Evolutionary conservation across 2,329 filamentous ascomycete genomes (phyloP).

Genomic region (Hypoxylon sp.): DNA sequence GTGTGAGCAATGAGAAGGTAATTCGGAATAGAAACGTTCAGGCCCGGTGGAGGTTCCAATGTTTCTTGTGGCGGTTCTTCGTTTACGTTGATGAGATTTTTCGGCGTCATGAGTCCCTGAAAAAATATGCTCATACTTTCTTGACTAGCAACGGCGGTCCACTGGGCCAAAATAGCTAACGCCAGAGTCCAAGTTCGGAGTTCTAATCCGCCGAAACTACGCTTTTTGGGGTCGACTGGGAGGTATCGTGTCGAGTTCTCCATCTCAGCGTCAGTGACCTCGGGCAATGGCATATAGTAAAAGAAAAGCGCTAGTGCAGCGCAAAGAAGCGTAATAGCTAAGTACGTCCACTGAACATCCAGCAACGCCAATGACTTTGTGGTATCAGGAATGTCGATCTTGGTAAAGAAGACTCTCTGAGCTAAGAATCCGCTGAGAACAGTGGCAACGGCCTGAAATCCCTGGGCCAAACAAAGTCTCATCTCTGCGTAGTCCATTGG

Average conservation of each 20-base stretch:
- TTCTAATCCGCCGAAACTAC: constrained; percentile 65
- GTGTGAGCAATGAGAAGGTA: constrained; percentile 81
- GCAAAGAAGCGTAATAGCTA: constrained; percentile 83
- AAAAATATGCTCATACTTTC: constrained; percentile 75
- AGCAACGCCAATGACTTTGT: constrained; percentile 68
- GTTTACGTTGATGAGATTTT: constrained; percentile 38
- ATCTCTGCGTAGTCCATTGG: constrained; percentile 80
- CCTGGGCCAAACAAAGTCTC: constrained; percentile 81
- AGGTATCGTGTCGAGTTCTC: constrained; percentile 63
- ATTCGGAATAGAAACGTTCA: constrained; percentile 70
- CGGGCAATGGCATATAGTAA: constrained; percentile 77
- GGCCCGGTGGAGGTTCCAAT: constrained; percentile 59
- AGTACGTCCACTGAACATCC: constrained; percentile 87
- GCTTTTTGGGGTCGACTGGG: constrained; percentile 66
- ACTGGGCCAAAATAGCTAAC: constrained; percentile 82
- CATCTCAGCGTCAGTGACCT: constrained; percentile 70
- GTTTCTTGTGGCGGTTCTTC: constrained; percentile 60
- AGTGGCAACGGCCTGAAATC: constrained; percentile 80
- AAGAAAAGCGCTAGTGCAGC: constrained; percentile 78
- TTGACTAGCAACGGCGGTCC: constrained; percentile 83
- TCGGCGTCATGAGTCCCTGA: constrained; percentile 63
- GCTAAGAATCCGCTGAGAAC: constrained; percentile 81
- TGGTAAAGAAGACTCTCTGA: constrained; percentile 79
- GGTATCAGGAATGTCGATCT: constrained; percentile 60
- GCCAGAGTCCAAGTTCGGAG: constrained; percentile 72